These are phyloP conservation scores for Gracilaria vermiculophylla DNA, from an alignment of 23 red algal genomes.

Conservation along the genomic window DNA sequence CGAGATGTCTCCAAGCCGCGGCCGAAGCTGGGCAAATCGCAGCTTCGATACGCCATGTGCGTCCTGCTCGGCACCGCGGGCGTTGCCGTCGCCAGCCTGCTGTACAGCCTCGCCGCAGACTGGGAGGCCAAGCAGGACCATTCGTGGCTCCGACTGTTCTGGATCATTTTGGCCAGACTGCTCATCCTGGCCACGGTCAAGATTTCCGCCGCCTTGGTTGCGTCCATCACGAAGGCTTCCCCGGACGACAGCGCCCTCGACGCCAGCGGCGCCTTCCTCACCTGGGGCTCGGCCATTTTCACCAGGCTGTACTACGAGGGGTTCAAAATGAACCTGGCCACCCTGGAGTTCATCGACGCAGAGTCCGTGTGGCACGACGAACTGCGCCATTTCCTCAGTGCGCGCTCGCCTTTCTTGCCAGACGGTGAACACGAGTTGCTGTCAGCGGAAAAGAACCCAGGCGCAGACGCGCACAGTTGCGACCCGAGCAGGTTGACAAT, in stretches of 20 bases:
- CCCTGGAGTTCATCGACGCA: slow-evolving; percentile 17
- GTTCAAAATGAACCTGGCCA: slow-evolving; percentile 40
- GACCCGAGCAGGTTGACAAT: background rate
- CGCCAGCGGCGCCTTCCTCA: slow-evolving; percentile 35
- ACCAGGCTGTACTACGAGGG: slow-evolving; percentile 39
- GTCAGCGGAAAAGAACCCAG: background rate
- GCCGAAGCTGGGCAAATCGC: slow-evolving; percentile 34
- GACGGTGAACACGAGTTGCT: background rate
- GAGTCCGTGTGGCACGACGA: slow-evolving; percentile 44
- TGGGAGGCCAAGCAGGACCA: slow-evolving; percentile 31
- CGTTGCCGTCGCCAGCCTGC: slow-evolving; percentile 3
- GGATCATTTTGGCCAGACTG: background rate
- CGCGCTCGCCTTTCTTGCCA: background rate
- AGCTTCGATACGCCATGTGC: slow-evolving; percentile 33
- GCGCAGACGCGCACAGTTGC: background rate
- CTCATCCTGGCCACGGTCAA: slow-evolving; percentile 22
- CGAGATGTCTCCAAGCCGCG: slow-evolving; percentile 2
- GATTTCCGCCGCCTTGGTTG: slow-evolving; percentile 33
- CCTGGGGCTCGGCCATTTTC: slow-evolving; percentile 34
- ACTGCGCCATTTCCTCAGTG: slow-evolving; percentile 23
- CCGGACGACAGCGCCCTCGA: slow-evolving; percentile 29
- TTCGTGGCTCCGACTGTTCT: background rate
- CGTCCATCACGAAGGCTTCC: slow-evolving; percentile 47
- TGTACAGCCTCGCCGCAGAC: slow-evolving; percentile 26
- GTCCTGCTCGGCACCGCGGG: slow-evolving; percentile 5